Conservation (phyloP, 352 stramenopile species). For the Aphanomyces cochlioides region DNA sequence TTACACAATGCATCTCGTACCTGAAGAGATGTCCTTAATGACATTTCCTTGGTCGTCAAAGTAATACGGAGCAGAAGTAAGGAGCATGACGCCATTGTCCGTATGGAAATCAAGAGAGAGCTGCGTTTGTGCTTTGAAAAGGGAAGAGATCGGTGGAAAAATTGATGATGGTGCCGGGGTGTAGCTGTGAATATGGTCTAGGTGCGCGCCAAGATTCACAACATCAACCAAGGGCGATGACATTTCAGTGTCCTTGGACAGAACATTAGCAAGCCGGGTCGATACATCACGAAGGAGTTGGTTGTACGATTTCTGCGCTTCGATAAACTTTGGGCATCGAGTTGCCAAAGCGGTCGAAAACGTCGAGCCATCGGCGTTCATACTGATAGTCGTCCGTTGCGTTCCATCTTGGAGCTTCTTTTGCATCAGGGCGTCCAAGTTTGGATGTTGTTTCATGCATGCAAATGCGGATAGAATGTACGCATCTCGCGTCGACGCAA, state of each 20-base stretch:
- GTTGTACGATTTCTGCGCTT: constrained; percentile 17
- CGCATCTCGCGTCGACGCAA: constrained; percentile 20
- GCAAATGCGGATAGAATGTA: constrained; percentile 29
- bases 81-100: constrained; percentile 34
- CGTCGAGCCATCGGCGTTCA: constrained; percentile 32
- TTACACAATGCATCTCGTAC: neutral
- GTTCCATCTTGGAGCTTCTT: constrained; percentile 33
- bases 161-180: constrained; percentile 1
- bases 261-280: neutral
- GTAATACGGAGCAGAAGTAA: constrained; percentile 33
- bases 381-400: constrained; percentile 34
- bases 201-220: constrained; percentile 25
- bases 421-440: constrained; percentile 11
- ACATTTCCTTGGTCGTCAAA: neutral
- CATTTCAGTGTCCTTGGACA: neutral
- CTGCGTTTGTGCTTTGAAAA: neutral
- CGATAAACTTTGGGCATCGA: constrained; percentile 27
- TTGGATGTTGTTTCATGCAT: constrained; percentile 21
- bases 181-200: constrained; percentile 36
- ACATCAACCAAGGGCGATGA: constrained; percentile 27
- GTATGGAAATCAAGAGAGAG: constrained; percentile 34
- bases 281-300: constrained; percentile 23
- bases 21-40: too few species aligned
- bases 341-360: constrained; percentile 7
- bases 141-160: neutral